Percentiles rank a stretch among this genome's conserved stretches.
phyloP scores from a whole-genome alignment of 2,329 filamentous ascomycete genomes.

The Colletotrichum sp. region DNA sequence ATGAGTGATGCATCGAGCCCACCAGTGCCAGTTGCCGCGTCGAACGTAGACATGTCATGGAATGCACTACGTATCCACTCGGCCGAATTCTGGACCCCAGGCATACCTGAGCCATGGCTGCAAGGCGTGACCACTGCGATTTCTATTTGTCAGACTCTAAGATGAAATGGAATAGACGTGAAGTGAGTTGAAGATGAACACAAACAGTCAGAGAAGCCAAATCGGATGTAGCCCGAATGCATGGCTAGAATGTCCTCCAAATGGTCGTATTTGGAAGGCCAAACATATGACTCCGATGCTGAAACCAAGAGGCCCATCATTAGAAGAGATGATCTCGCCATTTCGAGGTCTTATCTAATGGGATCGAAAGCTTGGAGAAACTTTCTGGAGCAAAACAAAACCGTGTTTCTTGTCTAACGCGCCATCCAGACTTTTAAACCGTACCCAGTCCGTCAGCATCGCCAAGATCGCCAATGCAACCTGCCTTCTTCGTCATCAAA shows the following conservation, averaged over 20 bases:
- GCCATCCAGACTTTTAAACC: not conserved
- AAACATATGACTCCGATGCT: slow-evolving; percentile 5
- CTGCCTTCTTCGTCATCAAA: not conserved
- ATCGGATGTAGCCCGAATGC: slow-evolving; percentile 19
- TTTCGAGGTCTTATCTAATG: not conserved
- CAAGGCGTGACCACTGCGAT: slow-evolving; percentile 10
- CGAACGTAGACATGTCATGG: slow-evolving; percentile 29
- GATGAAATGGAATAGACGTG: not conserved
- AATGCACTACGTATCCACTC: slow-evolving; percentile 32
- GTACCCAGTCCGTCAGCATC: not conserved
- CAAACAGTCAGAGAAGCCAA: slow-evolving; percentile 23
- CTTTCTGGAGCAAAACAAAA: not conserved
- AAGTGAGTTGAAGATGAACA: not conserved
- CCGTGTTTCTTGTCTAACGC: not conserved
- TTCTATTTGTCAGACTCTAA: not conserved
- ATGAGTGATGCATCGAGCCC: slow-evolving; percentile 30
- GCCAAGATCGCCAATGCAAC: not conserved
- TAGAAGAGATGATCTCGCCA: not conserved
- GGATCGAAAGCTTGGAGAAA: not conserved
- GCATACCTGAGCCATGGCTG: slow-evolving; percentile 16
- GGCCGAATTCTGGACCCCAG: slow-evolving; percentile 28
- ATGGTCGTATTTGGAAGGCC: slow-evolving; percentile 22
- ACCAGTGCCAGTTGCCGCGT: slow-evolving; percentile 23
- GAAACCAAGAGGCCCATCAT: not conserved
- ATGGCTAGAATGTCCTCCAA: slow-evolving; percentile 23